These are phyloP conservation scores for Melastoma malabathricum DNA, from an alignment of 345 rosid genomes.

Conservation along the genomic window DNA sequence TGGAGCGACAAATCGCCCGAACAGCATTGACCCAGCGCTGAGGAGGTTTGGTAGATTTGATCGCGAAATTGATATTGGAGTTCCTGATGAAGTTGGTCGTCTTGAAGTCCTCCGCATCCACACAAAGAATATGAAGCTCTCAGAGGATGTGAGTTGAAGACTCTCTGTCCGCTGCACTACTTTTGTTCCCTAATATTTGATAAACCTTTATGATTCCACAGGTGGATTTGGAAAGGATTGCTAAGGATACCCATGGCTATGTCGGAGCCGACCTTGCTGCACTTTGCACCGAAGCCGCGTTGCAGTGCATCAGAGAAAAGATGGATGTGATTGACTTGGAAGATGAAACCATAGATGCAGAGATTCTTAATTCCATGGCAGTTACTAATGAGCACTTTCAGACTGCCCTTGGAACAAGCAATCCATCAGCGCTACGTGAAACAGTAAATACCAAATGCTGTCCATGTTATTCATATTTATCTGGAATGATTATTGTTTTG, in stretches of 20 bases:
- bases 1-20: constrained; percentile 98
- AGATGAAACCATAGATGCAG: constrained; percentile 92
- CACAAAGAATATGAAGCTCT: constrained; percentile 94
- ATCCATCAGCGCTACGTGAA: constrained; percentile 17
- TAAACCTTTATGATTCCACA: constrained; percentile 13
- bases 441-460: constrained; percentile 7
- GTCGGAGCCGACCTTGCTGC: constrained; percentile 99
- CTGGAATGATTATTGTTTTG: too few species aligned
- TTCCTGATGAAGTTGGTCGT: constrained; percentile 97
- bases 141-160: constrained; percentile 56
- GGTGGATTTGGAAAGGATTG: constrained; percentile 87
- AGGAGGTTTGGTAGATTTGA: constrained; percentile 95
- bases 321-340: constrained; percentile 97
- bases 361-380: constrained; percentile 85
- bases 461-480: background rate
- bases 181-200: background rate
- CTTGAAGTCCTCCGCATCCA: constrained; percentile 97
- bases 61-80: constrained; percentile 89
- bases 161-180: background rate
- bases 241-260: constrained; percentile 89
- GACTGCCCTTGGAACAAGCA: constrained; percentile 33
- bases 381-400: constrained; percentile 87
- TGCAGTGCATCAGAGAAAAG: constrained; percentile 96
- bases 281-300: constrained; percentile 91
- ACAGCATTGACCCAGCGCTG: constrained; percentile 87